These are phyloP conservation scores for Pyronema omphalodes DNA, from an alignment of 495 filamentous ascomycete genomes.

Conservation along the genomic window DNA sequence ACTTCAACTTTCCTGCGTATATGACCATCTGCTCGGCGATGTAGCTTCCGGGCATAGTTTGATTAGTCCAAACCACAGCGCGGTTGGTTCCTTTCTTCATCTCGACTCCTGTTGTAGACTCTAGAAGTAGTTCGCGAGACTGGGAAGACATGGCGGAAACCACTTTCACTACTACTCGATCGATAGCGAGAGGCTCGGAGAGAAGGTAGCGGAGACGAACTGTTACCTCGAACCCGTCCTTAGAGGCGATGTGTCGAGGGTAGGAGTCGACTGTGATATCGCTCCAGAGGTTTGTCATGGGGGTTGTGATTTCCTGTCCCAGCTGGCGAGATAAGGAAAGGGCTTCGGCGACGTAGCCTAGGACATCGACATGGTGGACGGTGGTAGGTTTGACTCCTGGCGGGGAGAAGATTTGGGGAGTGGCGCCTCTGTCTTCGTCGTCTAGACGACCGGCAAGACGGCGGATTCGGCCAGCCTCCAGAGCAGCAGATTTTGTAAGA, in stretches of 20 bases:
- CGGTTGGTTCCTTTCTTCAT: slow-evolving; percentile 38
- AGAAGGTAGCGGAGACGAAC: slow-evolving; percentile 56
- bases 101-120: slow-evolving; percentile 27
- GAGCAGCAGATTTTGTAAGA: slow-evolving; percentile 50
- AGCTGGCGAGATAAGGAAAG: slow-evolving; percentile 42
- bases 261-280: slow-evolving; percentile 49
- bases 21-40: slow-evolving; percentile 56
- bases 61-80: slow-evolving; percentile 26
- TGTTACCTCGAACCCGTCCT: slow-evolving; percentile 60
- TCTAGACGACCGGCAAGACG: slow-evolving; percentile 23
- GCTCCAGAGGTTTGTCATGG: slow-evolving; percentile 55
- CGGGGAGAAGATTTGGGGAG: neutral
- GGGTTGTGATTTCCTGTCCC: slow-evolving; percentile 44
- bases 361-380: slow-evolving; percentile 26
- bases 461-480: slow-evolving; percentile 32
- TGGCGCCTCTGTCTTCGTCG: slow-evolving; percentile 14
- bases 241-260: slow-evolving; percentile 47
- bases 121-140: slow-evolving; percentile 46
- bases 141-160: slow-evolving; percentile 28
- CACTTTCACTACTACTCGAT: slow-evolving; percentile 48
- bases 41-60: slow-evolving; percentile 55
- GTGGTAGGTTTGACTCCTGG: neutral
- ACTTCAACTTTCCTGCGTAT: slow-evolving; percentile 45
- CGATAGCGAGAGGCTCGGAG: slow-evolving; percentile 47
- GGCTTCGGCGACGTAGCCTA: slow-evolving; percentile 46